These are phyloP conservation scores for Plenodomus biglobosus DNA, from an alignment of 2,329 filamentous ascomycete genomes.

Conservation along the genomic window DNA sequence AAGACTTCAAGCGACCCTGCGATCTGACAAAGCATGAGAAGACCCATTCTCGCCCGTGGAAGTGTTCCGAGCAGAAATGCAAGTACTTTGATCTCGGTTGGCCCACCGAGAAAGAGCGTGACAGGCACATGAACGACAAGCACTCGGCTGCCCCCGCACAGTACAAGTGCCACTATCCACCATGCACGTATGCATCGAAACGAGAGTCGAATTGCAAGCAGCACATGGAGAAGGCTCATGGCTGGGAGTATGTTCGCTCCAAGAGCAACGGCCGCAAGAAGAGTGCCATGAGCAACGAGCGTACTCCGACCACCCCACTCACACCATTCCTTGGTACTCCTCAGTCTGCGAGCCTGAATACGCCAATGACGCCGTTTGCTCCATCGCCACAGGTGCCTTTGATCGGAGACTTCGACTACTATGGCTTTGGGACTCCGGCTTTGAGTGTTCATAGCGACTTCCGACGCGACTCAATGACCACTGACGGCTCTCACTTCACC, in stretches of 20 bases:
- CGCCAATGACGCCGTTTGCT: conserved; percentile 43
- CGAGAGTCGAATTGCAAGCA: conserved; percentile 97
- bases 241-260: conserved; percentile 85
- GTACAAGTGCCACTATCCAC: conserved; percentile 79
- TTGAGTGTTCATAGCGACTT: conserved; percentile 37
- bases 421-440: conserved; percentile 38
- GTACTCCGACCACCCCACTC: conserved; percentile 34
- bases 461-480: conserved; percentile 43
- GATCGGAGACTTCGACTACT: conserved; percentile 36
- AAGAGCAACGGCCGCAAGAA: conserved; percentile 74
- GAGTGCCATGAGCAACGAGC: conserved; percentile 26
- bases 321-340: conserved; percentile 44
- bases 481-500: conserved; percentile 41
- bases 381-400: conserved; percentile 48
- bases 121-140: conserved; percentile 95
- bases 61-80: conserved; percentile 80
- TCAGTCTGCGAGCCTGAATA: conserved; percentile 36
- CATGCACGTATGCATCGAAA: conserved; percentile 93
- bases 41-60: conserved; percentile 95
- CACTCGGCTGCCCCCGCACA: conserved; percentile 78
- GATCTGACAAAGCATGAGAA: conserved; percentile 98
- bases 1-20: conserved; percentile 95
- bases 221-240: conserved; percentile 97
- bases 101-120: conserved; percentile 97
- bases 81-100: conserved; percentile 89